A percentile compares a stretch with the other conserved stretches of the same genome.
These are phyloP conservation scores for Porphyra umbilicalis DNA, from an alignment of 31 red algal species.

Conservation along the genomic window DNA sequence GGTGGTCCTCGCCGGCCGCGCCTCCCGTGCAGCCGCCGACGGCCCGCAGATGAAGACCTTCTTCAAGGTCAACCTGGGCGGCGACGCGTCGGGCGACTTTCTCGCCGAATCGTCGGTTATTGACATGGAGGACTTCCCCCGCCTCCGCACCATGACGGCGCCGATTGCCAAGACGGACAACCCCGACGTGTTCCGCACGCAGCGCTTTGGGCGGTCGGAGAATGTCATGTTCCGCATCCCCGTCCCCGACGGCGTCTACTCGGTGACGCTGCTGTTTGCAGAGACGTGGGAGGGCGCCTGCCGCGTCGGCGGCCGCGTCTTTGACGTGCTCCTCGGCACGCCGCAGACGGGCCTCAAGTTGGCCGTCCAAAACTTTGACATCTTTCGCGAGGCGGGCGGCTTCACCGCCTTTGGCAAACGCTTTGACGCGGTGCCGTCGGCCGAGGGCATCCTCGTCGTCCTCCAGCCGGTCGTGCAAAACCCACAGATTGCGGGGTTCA, in stretches of 20 bases:
- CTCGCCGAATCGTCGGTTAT: slow-evolving; percentile 46
- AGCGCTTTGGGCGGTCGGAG: slow-evolving; percentile 45
- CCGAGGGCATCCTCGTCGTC: slow-evolving; percentile 54
- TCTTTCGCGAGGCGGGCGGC: slow-evolving; percentile 52
- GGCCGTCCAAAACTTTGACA: slow-evolving; percentile 42
- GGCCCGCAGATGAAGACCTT: slow-evolving; percentile 16
- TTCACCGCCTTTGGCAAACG: slow-evolving; percentile 39
- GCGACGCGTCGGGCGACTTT: slow-evolving; percentile 48
- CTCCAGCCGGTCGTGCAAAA: slow-evolving; percentile 32
- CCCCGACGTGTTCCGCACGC: slow-evolving; percentile 54
- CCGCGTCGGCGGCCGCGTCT: slow-evolving; percentile 45
- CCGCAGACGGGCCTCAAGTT: slow-evolving; percentile 32
- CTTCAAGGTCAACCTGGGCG: slow-evolving; percentile 61
- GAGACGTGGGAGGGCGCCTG: slow-evolving; percentile 56
- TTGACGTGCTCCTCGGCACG: slow-evolving; percentile 62
- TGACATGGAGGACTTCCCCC: slow-evolving; percentile 44
- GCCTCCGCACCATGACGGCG: slow-evolving; percentile 18
- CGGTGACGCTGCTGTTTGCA: slow-evolving; percentile 52
- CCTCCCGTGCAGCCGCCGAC: neutral
- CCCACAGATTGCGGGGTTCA: slow-evolving; percentile 44
- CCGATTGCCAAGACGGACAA: slow-evolving; percentile 56
- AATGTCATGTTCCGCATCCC: slow-evolving; percentile 55
- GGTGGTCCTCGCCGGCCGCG: neutral
- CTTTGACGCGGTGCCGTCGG: slow-evolving; percentile 57
- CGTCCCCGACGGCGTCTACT: slow-evolving; percentile 50